Conservation (phyloP, 805 yeast species). For the Ogataea kodamae region DNA sequence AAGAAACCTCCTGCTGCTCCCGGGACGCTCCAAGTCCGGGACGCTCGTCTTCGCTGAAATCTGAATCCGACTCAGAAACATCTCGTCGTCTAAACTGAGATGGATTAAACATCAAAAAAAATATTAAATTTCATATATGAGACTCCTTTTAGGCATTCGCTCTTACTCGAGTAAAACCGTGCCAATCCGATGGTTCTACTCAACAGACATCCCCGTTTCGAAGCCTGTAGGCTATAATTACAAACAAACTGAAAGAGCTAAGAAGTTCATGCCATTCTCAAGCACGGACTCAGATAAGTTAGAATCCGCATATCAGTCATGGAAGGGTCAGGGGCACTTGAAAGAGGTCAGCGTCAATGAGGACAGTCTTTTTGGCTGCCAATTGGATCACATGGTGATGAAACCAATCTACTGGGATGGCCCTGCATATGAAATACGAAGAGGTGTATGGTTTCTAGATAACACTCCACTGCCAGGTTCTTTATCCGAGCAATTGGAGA, state of each 20-base stretch:
- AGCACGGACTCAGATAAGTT: constrained; percentile 56
- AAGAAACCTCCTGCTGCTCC: neutral
- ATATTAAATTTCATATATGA: constrained; percentile 1
- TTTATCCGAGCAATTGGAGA: constrained; percentile 58
- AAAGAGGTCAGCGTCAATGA: constrained; percentile 63
- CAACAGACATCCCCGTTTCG: constrained; percentile 69
- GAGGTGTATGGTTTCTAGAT: constrained; percentile 81
- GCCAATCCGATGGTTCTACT: constrained; percentile 63
- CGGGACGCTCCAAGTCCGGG: constrained; percentile 2
- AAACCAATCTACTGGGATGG: constrained; percentile 86
- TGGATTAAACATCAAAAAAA: constrained; percentile 8
- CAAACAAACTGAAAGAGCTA: constrained; percentile 46
- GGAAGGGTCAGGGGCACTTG: constrained; percentile 3
- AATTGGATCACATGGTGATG: constrained; percentile 50
- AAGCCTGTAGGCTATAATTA: constrained; percentile 64
- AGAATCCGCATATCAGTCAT: constrained; percentile 45
- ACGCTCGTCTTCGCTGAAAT: constrained; percentile 3
- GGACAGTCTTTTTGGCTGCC: constrained; percentile 74
- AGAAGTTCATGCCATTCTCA: constrained; percentile 66
- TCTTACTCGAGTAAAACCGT: constrained; percentile 2
- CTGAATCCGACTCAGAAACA: constrained; percentile 3
- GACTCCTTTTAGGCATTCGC: neutral
- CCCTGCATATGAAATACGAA: constrained; percentile 72
- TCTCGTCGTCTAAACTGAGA: constrained; percentile 8
- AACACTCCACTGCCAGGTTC: constrained; percentile 51